Conservation (phyloP, 176 grass and related monocot species). For the Tillandsia leiboldiana region DNA sequence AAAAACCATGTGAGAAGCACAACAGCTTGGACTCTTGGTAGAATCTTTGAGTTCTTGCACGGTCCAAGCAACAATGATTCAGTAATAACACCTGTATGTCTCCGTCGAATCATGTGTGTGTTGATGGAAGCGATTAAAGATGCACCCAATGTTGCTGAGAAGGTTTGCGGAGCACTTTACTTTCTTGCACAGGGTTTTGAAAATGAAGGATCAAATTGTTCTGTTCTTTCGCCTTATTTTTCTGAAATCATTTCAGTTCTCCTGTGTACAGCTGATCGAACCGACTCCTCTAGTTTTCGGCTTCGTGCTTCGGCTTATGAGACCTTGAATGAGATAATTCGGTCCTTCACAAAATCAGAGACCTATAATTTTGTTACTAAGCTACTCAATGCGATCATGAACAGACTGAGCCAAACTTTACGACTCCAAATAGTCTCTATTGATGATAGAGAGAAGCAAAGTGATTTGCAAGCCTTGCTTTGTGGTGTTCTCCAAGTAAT, state of each 20-base stretch:
- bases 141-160: slow-evolving; percentile 89
- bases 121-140: slow-evolving; percentile 87
- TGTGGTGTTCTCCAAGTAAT: slow-evolving; percentile 81
- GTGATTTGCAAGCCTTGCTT: slow-evolving; percentile 67
- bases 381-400: slow-evolving; percentile 67
- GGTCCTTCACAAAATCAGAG: slow-evolving; percentile 55
- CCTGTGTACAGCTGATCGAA: slow-evolving; percentile 64
- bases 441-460: slow-evolving; percentile 78
- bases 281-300: slow-evolving; percentile 56
- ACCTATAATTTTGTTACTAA: slow-evolving; percentile 67
- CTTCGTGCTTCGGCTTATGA: slow-evolving; percentile 77
- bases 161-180: slow-evolving; percentile 78
- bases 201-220: slow-evolving; percentile 40
- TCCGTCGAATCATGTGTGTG: slow-evolving; percentile 69
- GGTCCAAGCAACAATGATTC: slow-evolving; percentile 39
- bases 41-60: slow-evolving; percentile 92
- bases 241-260: slow-evolving; percentile 78
- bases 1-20: slow-evolving; percentile 90
- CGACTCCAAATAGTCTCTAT: slow-evolving; percentile 56
- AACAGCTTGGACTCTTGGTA: slow-evolving; percentile 85
- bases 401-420: slow-evolving; percentile 68
- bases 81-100: slow-evolving; percentile 58
- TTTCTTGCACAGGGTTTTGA: slow-evolving; percentile 82
- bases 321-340: slow-evolving; percentile 76
- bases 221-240: slow-evolving; percentile 62